These are phyloP conservation scores for Solanum verrucosum DNA, from an alignment of 257 asterid genomes.

Conservation along the genomic window DNA sequence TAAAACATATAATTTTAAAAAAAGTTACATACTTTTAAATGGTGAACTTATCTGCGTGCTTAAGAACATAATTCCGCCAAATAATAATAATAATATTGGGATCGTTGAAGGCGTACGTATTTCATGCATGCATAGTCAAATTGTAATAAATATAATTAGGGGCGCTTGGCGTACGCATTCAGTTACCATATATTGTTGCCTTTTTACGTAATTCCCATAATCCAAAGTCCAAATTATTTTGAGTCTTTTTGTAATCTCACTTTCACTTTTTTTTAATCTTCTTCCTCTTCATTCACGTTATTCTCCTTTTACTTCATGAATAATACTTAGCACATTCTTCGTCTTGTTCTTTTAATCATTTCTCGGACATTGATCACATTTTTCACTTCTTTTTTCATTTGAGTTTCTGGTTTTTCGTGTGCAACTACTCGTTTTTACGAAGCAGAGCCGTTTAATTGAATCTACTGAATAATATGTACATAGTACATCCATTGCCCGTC, in stretches of 20 bases:
- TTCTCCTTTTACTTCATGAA: neutral
- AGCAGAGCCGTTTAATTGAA: neutral
- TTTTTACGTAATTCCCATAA: neutral
- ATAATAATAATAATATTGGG: neutral
- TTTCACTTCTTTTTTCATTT: neutral
- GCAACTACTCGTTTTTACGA: neutral
- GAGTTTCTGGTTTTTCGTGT: neutral
- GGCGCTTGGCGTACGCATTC: neutral
- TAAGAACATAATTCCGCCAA: neutral
- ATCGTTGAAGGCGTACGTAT: neutral
- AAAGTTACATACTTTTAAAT: too few species aligned
- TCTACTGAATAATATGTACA: neutral
- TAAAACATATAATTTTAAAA: neutral
- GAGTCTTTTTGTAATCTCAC: neutral
- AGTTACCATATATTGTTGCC: neutral
- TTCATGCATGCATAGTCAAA: neutral
- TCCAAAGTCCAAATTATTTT: neutral
- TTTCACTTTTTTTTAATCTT: neutral
- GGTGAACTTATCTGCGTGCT: neutral
- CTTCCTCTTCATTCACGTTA: neutral
- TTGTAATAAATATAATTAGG: neutral
- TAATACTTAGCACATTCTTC: neutral
- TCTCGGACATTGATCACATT: neutral
- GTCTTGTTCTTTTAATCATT: neutral
- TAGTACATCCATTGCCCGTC: neutral